Evolutionary conservation across 1,284 basidiomycete species (phyloP).

Genomic region (Volvariella volvacea): DNA sequence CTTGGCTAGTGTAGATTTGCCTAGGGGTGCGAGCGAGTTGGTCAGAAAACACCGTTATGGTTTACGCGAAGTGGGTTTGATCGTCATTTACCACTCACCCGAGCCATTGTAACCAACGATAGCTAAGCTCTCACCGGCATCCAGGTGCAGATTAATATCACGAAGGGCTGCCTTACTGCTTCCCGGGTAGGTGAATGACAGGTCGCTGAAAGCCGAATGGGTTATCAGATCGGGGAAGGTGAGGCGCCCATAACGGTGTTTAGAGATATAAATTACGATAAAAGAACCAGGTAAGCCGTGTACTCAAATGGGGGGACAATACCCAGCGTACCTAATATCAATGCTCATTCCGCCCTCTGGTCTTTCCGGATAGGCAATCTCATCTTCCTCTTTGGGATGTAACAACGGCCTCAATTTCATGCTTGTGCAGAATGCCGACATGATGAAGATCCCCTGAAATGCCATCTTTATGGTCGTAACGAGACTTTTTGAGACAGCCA

Average conservation of each 20-base stretch:
- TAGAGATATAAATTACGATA: slow-evolving; percentile 9
- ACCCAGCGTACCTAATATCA: slow-evolving; percentile 60
- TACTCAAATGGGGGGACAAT: slow-evolving; percentile 10
- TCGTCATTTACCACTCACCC: slow-evolving; percentile 40
- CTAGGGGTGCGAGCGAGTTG: slow-evolving; percentile 26
- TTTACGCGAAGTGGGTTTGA: no score
- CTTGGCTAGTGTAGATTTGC: slow-evolving; percentile 79
- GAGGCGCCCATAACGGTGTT: no score
- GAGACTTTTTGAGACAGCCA: slow-evolving; percentile 56
- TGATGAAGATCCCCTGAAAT: slow-evolving; percentile 74
- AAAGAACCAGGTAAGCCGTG: slow-evolving; percentile 10
- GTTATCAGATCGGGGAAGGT: no score
- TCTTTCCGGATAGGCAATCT: slow-evolving; percentile 37
- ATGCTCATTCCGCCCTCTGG: slow-evolving; percentile 55
- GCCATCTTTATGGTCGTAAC: slow-evolving; percentile 58
- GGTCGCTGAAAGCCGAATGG: slow-evolving; percentile 32
- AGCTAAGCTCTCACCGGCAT: slow-evolving; percentile 71
- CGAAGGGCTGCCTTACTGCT: slow-evolving; percentile 55
- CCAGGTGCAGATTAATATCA: slow-evolving; percentile 61
- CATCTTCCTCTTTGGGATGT: slow-evolving; percentile 47
- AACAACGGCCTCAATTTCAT: slow-evolving; percentile 62
- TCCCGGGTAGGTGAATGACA: slow-evolving; percentile 76
- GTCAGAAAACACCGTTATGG: slow-evolving; percentile 5
- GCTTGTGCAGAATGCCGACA: slow-evolving; percentile 76
- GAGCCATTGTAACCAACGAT: slow-evolving; percentile 81